Percentiles rank a stretch among this genome's conserved stretches.
These are phyloP conservation scores for Cytidiella melzeri DNA, from an alignment of 768 basidiomycete genomes.

Conservation along the genomic window DNA sequence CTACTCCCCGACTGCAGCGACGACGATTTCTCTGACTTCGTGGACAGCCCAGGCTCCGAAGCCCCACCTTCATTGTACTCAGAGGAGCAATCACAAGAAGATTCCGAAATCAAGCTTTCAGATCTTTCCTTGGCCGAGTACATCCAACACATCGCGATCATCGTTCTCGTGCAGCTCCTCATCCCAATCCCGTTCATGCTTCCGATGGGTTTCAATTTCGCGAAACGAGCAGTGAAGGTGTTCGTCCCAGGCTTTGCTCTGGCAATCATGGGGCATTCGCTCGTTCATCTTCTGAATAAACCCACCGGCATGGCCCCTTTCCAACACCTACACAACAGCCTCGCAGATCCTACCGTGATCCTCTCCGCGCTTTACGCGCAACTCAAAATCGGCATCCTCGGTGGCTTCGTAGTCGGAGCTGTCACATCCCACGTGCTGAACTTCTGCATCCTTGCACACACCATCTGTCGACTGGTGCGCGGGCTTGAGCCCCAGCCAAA, in stretches of 20 bases:
- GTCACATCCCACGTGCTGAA: conserved; percentile 7
- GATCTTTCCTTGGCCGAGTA: not conserved
- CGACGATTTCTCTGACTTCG: conserved; percentile 8
- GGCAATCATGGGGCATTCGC: conserved; percentile 3
- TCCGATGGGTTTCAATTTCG: conserved; percentile 7
- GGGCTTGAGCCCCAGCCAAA: conserved; percentile 8
- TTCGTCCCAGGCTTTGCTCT: conserved; percentile 6
- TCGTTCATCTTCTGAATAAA: not conserved
- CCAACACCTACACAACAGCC: not conserved
- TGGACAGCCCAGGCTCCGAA: conserved; percentile 6
- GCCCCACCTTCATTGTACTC: not conserved
- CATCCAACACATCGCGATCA: conserved; percentile 7
- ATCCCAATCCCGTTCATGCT: conserved; percentile 11
- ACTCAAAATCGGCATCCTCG: conserved; percentile 8
- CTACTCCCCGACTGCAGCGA: conserved; percentile 3
- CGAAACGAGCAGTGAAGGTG: conserved; percentile 8
- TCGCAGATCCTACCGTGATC: not conserved
- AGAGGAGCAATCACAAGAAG: not conserved
- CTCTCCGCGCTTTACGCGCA: conserved; percentile 1
- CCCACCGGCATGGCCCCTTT: conserved; percentile 1
- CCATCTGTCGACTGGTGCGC: conserved; percentile 7
- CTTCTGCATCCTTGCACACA: conserved; percentile 8
- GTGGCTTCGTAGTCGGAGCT: conserved; percentile 9
- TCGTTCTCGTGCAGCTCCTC: conserved; percentile 8
- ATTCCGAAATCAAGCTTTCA: not conserved